A percentile compares a stretch with the other conserved stretches of the same genome.
Evolutionary conservation across 73 alveolate genomes (phyloP).

Genomic region (Symbiodinium pilosum): DNA sequence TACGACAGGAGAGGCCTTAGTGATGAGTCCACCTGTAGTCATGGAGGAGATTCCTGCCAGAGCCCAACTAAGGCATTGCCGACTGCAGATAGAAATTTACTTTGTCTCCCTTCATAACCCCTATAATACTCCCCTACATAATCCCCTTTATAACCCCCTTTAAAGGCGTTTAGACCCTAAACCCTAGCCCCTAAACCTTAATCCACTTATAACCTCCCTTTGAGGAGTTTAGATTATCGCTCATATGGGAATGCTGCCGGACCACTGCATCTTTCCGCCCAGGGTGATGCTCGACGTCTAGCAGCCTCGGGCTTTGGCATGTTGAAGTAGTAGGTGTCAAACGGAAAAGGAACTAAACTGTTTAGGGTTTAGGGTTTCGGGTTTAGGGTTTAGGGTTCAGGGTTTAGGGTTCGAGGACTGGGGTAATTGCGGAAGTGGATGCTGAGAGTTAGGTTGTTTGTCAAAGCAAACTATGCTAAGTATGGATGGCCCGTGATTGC

Average conservation of each 20-base stretch:
- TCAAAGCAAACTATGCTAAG: too few species aligned
- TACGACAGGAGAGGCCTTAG: not conserved
- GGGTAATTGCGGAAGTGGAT: not conserved
- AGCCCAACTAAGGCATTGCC: too few species aligned
- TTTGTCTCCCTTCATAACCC: too few species aligned
- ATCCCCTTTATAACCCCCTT: too few species aligned
- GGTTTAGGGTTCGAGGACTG: not conserved
- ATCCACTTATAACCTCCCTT: not conserved
- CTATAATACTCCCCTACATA: not conserved
- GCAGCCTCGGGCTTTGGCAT: not conserved
- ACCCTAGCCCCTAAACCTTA: not conserved
- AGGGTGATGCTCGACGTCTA: not conserved
- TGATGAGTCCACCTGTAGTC: not conserved
- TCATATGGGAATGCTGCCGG: not conserved
- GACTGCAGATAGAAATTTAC: too few species aligned
- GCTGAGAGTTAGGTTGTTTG: too few species aligned
- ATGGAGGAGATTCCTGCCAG: not conserved
- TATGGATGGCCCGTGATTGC: too few species aligned
- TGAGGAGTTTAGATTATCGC: not conserved
- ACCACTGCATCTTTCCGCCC: not conserved
- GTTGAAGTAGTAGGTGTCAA: not conserved
- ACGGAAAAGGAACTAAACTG: not conserved
- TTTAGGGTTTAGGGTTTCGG: not conserved
- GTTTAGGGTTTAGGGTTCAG: not conserved
- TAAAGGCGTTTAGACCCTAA: not conserved